A percentile compares a stretch with the other conserved stretches of the same genome.
Conservation (phyloP, 1,139 yeast genomes). For the Blastobotrys petasosporus region DNA sequence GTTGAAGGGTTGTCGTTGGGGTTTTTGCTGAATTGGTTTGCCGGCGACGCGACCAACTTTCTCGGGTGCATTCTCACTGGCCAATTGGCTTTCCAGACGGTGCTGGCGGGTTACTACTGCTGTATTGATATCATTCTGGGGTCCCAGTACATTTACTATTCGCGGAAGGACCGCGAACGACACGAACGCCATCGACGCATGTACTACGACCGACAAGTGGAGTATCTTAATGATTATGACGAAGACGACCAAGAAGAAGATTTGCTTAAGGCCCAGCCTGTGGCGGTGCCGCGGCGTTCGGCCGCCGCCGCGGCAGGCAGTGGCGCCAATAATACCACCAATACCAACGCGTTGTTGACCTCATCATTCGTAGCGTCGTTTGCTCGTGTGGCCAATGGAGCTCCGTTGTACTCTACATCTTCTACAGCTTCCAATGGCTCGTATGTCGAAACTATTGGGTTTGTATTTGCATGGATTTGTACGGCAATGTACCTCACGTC, state of each 20-base stretch:
- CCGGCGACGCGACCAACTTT: constrained; percentile 79
- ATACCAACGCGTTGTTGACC: constrained; percentile 17
- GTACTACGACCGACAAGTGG: constrained; percentile 1
- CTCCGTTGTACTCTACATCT: background rate
- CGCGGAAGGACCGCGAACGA: constrained; percentile 18
- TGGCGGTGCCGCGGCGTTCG: background rate
- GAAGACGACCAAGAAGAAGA: background rate
- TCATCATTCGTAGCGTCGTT: constrained; percentile 30
- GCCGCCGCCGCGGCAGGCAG: background rate
- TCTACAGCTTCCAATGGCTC: constrained; percentile 2
- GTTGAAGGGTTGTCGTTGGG: constrained; percentile 83
- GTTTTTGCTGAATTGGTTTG: constrained; percentile 70
- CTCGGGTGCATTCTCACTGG: constrained; percentile 73
- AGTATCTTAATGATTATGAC: background rate
- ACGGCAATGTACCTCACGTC: constrained; percentile 71
- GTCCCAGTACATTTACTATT: constrained; percentile 72
- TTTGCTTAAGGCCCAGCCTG: background rate
- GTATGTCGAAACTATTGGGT: constrained; percentile 28
- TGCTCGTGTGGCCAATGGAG: constrained; percentile 18
- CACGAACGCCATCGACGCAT: constrained; percentile 6
- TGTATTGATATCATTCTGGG: constrained; percentile 65
- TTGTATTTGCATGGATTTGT: constrained; percentile 72
- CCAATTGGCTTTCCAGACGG: constrained; percentile 70
- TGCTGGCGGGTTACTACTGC: constrained; percentile 69
- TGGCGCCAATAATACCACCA: background rate